Conservation (phyloP, 2,329 filamentous ascomycete genomes). For the Diaporthe humulicola region DNA sequence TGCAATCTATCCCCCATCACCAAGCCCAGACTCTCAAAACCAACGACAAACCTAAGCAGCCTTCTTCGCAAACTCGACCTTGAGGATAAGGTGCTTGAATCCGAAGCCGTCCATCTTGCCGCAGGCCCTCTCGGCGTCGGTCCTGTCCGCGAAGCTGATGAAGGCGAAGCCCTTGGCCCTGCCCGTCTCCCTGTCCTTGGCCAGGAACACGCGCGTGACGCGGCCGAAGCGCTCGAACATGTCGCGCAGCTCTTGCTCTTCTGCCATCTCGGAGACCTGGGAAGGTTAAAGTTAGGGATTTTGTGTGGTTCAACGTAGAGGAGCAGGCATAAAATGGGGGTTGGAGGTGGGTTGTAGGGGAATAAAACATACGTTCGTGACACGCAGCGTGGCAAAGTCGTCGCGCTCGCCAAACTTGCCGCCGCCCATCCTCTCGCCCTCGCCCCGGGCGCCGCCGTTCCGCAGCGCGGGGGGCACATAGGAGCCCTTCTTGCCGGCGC, state of each 20-base stretch:
- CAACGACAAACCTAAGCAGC: slow-evolving; percentile 53
- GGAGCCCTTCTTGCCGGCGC: slow-evolving; percentile 79
- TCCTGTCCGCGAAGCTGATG: slow-evolving; percentile 93
- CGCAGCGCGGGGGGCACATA: slow-evolving; percentile 96
- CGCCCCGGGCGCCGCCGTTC: slow-evolving; percentile 70
- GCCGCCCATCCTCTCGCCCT: slow-evolving; percentile 83
- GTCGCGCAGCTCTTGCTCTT: slow-evolving; percentile 94
- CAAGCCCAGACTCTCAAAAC: neutral
- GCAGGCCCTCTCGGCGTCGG: slow-evolving; percentile 91
- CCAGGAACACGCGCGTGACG: slow-evolving; percentile 96
- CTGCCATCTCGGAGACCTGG: slow-evolving; percentile 95
- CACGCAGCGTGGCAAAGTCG: slow-evolving; percentile 94
- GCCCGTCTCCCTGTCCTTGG: slow-evolving; percentile 96
- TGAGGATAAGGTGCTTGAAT: slow-evolving; percentile 88
- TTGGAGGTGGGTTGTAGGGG: slow-evolving; percentile 14
- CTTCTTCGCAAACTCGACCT: slow-evolving; percentile 91
- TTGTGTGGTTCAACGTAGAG: neutral
- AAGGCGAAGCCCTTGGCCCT: slow-evolving; percentile 99
- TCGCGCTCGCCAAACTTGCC: slow-evolving; percentile 95
- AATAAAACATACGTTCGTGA: slow-evolving; percentile 86
- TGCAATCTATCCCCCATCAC: neutral
- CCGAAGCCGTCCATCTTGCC: slow-evolving; percentile 98
- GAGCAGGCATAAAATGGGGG: neutral
- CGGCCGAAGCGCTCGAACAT: slow-evolving; percentile 98
- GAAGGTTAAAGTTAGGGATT: slow-evolving; percentile 43